Conservation (phyloP, 441 rosid species). For the Erodium texanum region DNA sequence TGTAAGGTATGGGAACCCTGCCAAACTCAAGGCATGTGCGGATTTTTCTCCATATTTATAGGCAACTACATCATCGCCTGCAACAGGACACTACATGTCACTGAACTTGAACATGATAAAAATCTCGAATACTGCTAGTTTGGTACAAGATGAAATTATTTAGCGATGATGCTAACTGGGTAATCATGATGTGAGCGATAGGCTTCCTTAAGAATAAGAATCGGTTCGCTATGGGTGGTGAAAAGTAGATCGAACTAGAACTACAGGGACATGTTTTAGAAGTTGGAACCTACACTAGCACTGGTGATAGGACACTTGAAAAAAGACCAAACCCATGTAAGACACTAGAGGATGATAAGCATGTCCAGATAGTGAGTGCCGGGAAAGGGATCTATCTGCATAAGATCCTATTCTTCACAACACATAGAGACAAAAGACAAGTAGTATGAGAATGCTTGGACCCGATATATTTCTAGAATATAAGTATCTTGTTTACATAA, state of each 20-base stretch:
- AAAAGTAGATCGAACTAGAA: not conserved
- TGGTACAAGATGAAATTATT: no score
- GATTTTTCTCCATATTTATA: not conserved
- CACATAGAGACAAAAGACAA: no score
- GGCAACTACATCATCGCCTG: conserved; percentile 42
- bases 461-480: no score
- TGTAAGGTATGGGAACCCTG: not conserved
- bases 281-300: not conserved
- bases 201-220: not conserved
- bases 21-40: not conserved
- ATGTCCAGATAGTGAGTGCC: not conserved
- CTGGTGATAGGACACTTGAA: not conserved
- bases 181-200: not conserved
- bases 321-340: not conserved
- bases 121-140: not conserved
- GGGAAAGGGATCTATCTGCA: no score
- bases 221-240: not conserved
- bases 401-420: no score
- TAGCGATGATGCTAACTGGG: no score
- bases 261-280: not conserved
- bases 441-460: not conserved
- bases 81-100: conserved; percentile 6
- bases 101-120: not conserved
- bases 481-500: no score
- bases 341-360: not conserved